Evolutionary conservation across 2,329 filamentous ascomycete species (phyloP), one percentile per base, ranked within the genome.

Genomic region (Didymella keratinophila): DNA sequence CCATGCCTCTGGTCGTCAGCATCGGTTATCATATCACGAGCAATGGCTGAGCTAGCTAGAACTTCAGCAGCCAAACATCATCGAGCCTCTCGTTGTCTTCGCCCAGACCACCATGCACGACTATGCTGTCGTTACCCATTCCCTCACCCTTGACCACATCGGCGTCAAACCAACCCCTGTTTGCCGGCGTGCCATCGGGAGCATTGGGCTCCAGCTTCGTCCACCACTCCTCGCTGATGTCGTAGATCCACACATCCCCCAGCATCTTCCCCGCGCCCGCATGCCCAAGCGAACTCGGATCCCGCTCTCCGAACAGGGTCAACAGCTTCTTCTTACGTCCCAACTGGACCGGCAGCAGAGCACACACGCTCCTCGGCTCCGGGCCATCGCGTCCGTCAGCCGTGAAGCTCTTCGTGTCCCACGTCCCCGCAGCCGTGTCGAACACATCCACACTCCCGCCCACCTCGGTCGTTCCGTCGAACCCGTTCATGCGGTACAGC

Each of bases 401-500:
- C 0, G 64, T 25, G 63, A 77, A 81, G 2, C 56, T 59, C 16
- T 71, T 65, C 9, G 73, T 75, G 7, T 64, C 66, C 83, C 84
- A 86, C 0, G 58, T 53, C 37, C 81, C 74, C 0, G 52, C 63
- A 6, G 61, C 62, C 0, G 75, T 65, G 23, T 81, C 72, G 59
- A 79, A 86, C 2, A 89, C 83, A 70, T 96, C 91, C 12, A 96
- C 71, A 58, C 83, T 82, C 0, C 90, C 91, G 16, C 91, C 91
- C 46, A 91, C 80, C 69, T 93, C 89, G 0, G 71, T 79, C 43
- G 82, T 79, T 0, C 90, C 91, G 73, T 94, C 90, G 67, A 89
- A 94, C 0, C 92, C 92, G 61, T 92, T 91, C 79, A 92, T 93
- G 27, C 92, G 84, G 77, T 89, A 96, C 7, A 96, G 75, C 23